Base-by-base conservation (phyloP, 108 stramenopile genomes). In the Craspedostauros australis region DNA sequence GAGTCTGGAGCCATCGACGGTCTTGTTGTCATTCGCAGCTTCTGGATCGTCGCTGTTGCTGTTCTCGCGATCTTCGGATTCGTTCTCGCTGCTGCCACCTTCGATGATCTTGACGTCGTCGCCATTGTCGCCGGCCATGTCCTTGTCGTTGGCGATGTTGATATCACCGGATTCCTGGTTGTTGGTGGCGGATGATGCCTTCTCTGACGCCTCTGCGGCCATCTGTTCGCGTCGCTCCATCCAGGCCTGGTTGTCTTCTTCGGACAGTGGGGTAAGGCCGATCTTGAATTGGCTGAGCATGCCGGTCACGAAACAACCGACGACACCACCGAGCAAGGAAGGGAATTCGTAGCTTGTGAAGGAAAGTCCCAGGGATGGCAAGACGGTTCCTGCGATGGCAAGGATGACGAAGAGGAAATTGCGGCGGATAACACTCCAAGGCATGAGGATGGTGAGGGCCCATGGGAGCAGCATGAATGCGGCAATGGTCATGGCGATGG, bases 281-380 rank as follows among this genome's bases (percentile, higher is more conserved):
- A 82, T n/a, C 37, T 53, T 39, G 46, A 49, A 76, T 0, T 64
- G 50, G 36, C 78, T 75, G 31, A 82, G 34, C 22, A 73, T 15
- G 22, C 74, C 65, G 26, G 76, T 64, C 0, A 75, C 34, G 8
- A 24, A 47, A 16, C 61, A 65, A 2, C 81, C 81, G 5, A 78
- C 41, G 53, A 82, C 62, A 40, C 81, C 81, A 36, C 76, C 81
- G 42, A 82, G 48, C 42, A 82, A 52, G 2, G 76, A 62, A 0
- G 81, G 81, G 32, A 82, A 82, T 64, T 78, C 76, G 39, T 72
- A 68, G 28, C 33, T 61, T 11, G 68, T 63, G 40, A 73, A 62
- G 14, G 71, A 50, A 5, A 82, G 25, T 9, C 67, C 81, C 19
- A 78, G 24, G 20, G 66, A 58, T 0, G 81, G 81, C 11, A 46